These are phyloP conservation scores for Crithidia sp. DNA, from an alignment of 208 protist genomes.

Conservation along the genomic window DNA sequence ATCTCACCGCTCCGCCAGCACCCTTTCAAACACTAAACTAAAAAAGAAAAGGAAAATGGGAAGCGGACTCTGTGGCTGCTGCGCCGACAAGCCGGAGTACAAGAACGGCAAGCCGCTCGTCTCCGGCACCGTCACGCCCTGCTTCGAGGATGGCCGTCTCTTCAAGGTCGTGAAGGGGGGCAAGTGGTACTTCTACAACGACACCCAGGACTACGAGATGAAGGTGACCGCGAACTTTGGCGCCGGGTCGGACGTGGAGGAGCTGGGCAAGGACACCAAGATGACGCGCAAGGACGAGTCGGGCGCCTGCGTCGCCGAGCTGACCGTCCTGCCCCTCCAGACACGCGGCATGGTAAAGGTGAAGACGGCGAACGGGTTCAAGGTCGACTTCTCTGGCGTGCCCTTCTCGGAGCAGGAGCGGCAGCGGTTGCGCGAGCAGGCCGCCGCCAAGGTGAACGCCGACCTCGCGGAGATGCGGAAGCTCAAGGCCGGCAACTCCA, in stretches of 20 bases:
- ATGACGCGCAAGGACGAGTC: constrained; percentile 30
- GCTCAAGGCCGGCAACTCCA: constrained; percentile 23
- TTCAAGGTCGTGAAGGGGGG: constrained; percentile 64
- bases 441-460: constrained; percentile 15
- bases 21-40: neutral
- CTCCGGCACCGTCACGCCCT: constrained; percentile 52
- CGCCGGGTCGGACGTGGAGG: constrained; percentile 29
- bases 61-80: constrained; percentile 37
- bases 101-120: constrained; percentile 44
- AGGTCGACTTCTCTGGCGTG: constrained; percentile 31
- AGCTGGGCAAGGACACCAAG: constrained; percentile 29
- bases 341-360: constrained; percentile 49
- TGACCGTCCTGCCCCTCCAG: constrained; percentile 44
- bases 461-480: constrained; percentile 34
- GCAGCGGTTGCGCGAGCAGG: constrained; percentile 15
- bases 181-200: constrained; percentile 85
- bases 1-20: neutral
- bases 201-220: constrained; percentile 80
- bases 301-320: constrained; percentile 36
- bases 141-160: constrained; percentile 63
- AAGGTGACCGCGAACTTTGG: constrained; percentile 54
- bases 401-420: constrained; percentile 38
- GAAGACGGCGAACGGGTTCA: constrained; percentile 43
- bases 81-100: constrained; percentile 34
- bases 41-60: constrained; percentile 22